Evolutionary conservation across 768 basidiomycete genomes (phyloP), one percentile per base, ranked within the genome.

Genomic region (Mycena capillaripes): DNA sequence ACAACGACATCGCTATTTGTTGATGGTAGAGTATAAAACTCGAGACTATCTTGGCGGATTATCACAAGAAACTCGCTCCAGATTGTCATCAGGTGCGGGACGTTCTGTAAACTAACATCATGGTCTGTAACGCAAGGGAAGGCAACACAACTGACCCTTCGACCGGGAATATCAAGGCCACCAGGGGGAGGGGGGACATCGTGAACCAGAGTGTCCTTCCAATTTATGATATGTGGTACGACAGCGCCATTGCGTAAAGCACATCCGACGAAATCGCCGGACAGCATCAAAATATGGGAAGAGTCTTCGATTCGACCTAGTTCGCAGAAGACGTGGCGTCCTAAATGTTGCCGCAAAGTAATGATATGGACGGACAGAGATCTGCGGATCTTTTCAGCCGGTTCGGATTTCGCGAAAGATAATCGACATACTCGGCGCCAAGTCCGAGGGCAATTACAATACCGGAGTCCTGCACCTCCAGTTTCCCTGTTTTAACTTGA

Each of bases 361-460:
- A 66, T 36, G 2, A 70, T 38, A 30, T 58, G 69, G 5, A 65
- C 57, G 1, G 68, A 21, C 5, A 23, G 52, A 8, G 60, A 32
- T 25, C 66, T 68, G 46, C 3, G 38, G 7, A 44, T 5, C n/a
- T 10, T 17, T 23, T 66, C 4, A 32, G 6, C 34, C 14, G n/a
- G 11, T 38, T 38, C 3, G 38, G 16, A 38, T 4, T 16, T 38
- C 38, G n/a, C n/a, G n/a, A n/a, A n/a, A 4, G 38, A 38, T 16
- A 16, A 38, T 16, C 3, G 16, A 16, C 27, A 48, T 56, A 68
- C 71, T 53, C 56, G 23, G 38, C 10, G 21, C 66, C 53, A 52
- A 71, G 55, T 1, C 68, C 73, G 6, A 74, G 58, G 16, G 69
- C 73, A 2, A 74, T 12, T 0, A 74, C 73, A 7, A 75, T 34